Evolutionary conservation across 2,329 filamentous ascomycete species (phyloP).

Genomic region (Alternaria postmessia): DNA sequence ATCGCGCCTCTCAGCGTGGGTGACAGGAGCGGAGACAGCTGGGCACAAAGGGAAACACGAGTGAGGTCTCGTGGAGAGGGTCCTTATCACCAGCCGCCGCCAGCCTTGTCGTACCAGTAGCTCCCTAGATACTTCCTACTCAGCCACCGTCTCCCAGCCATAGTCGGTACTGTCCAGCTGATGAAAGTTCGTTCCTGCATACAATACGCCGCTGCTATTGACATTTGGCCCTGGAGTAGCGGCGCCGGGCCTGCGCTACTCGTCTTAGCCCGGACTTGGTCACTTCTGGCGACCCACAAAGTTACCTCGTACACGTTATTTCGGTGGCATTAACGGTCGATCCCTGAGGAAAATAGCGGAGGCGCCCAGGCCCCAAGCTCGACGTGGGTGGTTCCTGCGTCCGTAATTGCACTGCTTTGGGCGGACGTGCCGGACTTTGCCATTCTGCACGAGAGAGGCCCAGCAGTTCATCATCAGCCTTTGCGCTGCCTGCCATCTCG

Average conservation of each 20-base stretch:
- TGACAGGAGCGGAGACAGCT: neutral
- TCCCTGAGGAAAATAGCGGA: conserved; percentile 17
- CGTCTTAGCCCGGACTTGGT: conserved; percentile 12
- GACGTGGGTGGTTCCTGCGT: conserved; percentile 22
- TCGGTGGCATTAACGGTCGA: conserved; percentile 26
- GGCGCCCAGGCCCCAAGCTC: conserved; percentile 10
- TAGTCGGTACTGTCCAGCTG: neutral
- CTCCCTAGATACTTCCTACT: neutral
- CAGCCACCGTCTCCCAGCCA: neutral
- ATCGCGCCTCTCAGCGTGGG: conserved; percentile 2
- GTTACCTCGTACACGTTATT: conserved; percentile 32
- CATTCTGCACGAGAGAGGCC: conserved; percentile 12
- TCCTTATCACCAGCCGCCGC: neutral
- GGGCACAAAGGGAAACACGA: neutral
- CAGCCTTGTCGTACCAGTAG: neutral
- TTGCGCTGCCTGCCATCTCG: conserved; percentile 13
- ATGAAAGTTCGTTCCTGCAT: neutral
- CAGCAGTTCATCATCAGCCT: conserved; percentile 20
- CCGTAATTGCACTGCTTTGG: conserved; percentile 21
- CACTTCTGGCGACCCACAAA: conserved; percentile 20
- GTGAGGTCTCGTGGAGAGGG: neutral
- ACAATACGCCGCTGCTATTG: neutral
- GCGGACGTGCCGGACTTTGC: conserved; percentile 18
- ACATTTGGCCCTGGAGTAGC: neutral
- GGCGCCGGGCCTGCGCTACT: conserved; percentile 11